Evolutionary conservation across 495 filamentous ascomycete genomes (phyloP), one percentile per base, ranked within the genome.

Genomic region (Penicillium goetzii): DNA sequence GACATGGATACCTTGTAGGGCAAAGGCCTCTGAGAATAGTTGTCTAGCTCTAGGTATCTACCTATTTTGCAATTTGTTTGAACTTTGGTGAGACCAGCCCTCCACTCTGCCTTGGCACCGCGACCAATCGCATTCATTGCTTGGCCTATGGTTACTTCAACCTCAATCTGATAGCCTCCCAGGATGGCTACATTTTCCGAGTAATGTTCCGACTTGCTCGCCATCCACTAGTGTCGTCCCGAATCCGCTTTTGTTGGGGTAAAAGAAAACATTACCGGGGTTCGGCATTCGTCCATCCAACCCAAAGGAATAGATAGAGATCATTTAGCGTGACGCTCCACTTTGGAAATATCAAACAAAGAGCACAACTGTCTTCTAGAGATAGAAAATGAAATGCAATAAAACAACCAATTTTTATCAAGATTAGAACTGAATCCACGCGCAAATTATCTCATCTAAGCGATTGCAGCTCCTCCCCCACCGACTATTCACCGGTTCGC

Each of bases 401-500:
- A 49, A 49, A 26, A 26, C 3, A 49, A 4, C n/a, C 3, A 51
- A 9, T n/a, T 25, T 1, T 7, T 4, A 30, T 28, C 14, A 30
- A 51, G 19, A 51, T 51, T 26, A n/a, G 3, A 30, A 30, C 47
- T 14, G 12, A 30, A n/a, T 6, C 15, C 25, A 21, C 25, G 26
- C 3, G 30, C 47, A 30, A 7, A 51, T 30, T 4, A 30, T 51
- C 58, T 52, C 32, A 52, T 9, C 60, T 50, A 50, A 56, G 60
- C 60, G 25, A 52, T 17, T 51, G 33, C 43, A 58, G 49, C 43
- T 43, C 23, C 12, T 47, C 34, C 34, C 34, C 59, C 54, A 65
- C 63, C 63, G 32, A 60, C 62, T 56, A 30, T 56, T 60, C 56
- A 21, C 23, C 26, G 14, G 28, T 53, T 53, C 40, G 54, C 54